Evolutionary conservation across 768 basidiomycete species (phyloP), one percentile per base, ranked within the genome.

Genomic region (Ramaria sp.): DNA sequence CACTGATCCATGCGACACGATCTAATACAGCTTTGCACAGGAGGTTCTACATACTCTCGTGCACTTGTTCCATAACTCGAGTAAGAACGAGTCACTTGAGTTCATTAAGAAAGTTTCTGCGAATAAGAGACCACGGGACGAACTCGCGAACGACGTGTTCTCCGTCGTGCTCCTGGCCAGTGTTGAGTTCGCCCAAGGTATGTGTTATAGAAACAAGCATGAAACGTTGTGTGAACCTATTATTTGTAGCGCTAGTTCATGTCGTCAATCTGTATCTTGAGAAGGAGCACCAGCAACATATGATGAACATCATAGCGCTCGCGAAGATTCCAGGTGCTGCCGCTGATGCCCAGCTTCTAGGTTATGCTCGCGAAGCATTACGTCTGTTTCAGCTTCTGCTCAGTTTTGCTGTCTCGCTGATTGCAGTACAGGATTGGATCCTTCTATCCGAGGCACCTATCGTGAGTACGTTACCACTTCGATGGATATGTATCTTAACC

Each of bases 111-210:
- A 78, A 12, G 72, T 91, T 37, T 73, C 76, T 30, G 79, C 74
- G 20, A 68, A 82, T 22, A 80, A 80, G 1, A 75, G 76, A 45
- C 76, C 81, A 4, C 71, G 73, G 0, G 84, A 88, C 57, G 75
- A 82, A 53, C 70, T 86, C 7, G 77, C 83, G 7, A 88, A 88
- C 66, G 81, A 79, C 33, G 72, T 89, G 15, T 68, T 92, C 41
- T 87, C 87, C 19, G 69, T 91, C 30, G 73, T 90, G 71, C 78
- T 90, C 56, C 78, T 78, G 33, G 71, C 79, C 11, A 78, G 80
- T 6, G 82, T 83, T 11, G 87, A 90, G 68, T 67, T 91, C 39
- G 79, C 83, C 9, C 75, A 91, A 54, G 80, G 87, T 82, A 62
- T 39, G 74, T 66, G 6, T 52, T 9, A 22, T 33, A n/a, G n/a